Percentiles rank a stretch among this genome's conserved stretches.
Evolutionary conservation across 305 asterid genomes (phyloP).

Genomic region (Rubia tinctorum): DNA sequence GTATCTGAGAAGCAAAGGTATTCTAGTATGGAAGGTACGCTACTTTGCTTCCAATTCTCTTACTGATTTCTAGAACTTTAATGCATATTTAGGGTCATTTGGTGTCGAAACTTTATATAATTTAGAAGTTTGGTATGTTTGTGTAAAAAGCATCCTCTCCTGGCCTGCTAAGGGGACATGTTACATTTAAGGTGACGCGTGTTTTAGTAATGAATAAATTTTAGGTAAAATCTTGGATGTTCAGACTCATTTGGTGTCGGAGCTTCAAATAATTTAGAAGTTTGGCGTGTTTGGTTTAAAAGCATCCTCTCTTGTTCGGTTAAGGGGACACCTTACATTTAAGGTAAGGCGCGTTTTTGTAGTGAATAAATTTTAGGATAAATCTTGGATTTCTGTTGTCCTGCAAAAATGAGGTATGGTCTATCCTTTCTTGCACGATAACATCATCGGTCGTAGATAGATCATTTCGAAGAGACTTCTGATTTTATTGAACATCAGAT

Average conservation of each 20-base stretch:
- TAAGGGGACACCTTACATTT: too few species aligned
- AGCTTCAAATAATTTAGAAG: too few species aligned
- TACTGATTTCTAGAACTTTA: neutral
- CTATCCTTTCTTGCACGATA: conserved; percentile 15
- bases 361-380: neutral
- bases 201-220: neutral
- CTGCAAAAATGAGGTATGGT: conserved; percentile 1
- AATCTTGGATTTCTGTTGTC: neutral
- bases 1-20: conserved; percentile 76
- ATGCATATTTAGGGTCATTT: neutral
- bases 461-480: neutral
- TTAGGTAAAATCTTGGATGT: neutral
- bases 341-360: neutral
- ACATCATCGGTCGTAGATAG: neutral
- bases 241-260: neutral
- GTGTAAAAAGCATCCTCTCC: too few species aligned
- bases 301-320: too few species aligned
- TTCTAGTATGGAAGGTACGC: conserved; percentile 92
- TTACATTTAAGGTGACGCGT: too few species aligned
- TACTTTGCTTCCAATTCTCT: conserved; percentile 9
- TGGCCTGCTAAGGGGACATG: too few species aligned
- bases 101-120: too few species aligned
- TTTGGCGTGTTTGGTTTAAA: too few species aligned
- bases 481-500: conserved; percentile 39
- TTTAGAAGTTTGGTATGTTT: too few species aligned